Evolutionary conservation across 2,329 filamentous ascomycete species (phyloP), one percentile per base, ranked within the genome.

Genomic region (Aspergillus amoenus): DNA sequence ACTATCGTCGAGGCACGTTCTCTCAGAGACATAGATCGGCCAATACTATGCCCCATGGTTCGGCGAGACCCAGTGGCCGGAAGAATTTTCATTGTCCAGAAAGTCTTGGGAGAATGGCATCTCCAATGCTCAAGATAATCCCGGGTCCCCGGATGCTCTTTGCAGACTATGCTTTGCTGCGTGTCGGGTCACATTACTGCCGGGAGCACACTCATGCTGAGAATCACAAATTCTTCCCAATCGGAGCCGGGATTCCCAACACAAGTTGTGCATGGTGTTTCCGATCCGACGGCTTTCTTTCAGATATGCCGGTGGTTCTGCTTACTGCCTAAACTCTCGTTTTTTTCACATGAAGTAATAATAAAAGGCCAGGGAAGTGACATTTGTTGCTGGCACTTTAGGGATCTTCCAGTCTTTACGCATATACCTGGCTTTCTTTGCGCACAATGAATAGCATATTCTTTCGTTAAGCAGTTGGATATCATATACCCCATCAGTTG

Each of bases 61-160:
- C 17, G 42, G 42, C 12, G 27, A 30, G 27, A 30, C 27, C 8
- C 27, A 30, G 11, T 32, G 15, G 44, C 24, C 5, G 24, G 44
- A 32, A 32, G 8, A 3, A 17, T 32, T 46, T 24, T 32, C 18
- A 17, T n/a, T 30, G 27, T 30, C 9, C 27, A 30, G 27, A 46
- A 18, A 7, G 27, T 2, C 5, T n/a, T 30, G 5, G 4, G 15
- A 21, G 18, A 27, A 21, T 5, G 27, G 8, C n/a, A 32, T 13
- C 21, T 39, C 37, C 17, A 37, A 22, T 50, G 15, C 41, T 56
- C 30, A 24, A 52, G 17, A 27, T 21, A 18, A 13, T 17, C 24
- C 32, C 54, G 54, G 54, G 39, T 15, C 5, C 41, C 46, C 54
- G 54, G 54, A 51, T 27, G 54, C 18, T 50, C 22, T 56, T 46